A percentile compares a stretch with the other conserved stretches of the same genome.
These are phyloP conservation scores for Podaxis mareebaensis DNA, from an alignment of 768 basidiomycete species.

Conservation along the genomic window DNA sequence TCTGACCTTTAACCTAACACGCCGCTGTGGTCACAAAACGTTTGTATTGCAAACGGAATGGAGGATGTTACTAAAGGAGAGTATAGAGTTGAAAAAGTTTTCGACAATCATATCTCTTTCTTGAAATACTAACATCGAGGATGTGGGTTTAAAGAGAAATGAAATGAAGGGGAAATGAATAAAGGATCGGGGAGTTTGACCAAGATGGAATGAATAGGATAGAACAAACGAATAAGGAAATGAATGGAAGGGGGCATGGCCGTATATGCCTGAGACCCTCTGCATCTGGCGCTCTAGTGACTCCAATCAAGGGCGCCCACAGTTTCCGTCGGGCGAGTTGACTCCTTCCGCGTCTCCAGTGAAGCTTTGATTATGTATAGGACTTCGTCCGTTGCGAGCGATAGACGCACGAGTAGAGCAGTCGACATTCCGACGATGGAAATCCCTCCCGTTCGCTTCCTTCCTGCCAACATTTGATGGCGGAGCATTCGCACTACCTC, in stretches of 20 bases:
- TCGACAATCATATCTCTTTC: slow-evolving; percentile 1
- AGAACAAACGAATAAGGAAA: neutral
- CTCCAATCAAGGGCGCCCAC: slow-evolving; percentile 30
- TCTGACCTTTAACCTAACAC: neutral
- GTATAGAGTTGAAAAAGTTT: slow-evolving; percentile 1
- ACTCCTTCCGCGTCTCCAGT: slow-evolving; percentile 24
- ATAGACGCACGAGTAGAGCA: slow-evolving; percentile 4
- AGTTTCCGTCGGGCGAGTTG: slow-evolving; percentile 19
- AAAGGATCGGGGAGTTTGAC: neutral
- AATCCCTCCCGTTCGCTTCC: slow-evolving; percentile 1
- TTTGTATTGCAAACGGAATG: neutral
- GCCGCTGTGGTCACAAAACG: neutral
- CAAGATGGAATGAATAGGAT: slow-evolving; percentile 4
- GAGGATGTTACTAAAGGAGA: slow-evolving; percentile 3
- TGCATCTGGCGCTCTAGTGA: slow-evolving; percentile 41
- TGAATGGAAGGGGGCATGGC: neutral
- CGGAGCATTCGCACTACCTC: neutral
- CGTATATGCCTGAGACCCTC: slow-evolving; percentile 18
- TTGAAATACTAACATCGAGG: neutral
- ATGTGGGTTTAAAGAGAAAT: neutral
- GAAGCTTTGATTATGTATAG: slow-evolving; percentile 9
- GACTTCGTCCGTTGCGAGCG: slow-evolving; percentile 10
- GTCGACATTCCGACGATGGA: neutral
- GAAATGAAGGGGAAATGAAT: neutral
- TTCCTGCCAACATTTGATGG: slow-evolving; percentile 4